Conservation (phyloP, 148 eudicot species). For the Silene conica region DNA sequence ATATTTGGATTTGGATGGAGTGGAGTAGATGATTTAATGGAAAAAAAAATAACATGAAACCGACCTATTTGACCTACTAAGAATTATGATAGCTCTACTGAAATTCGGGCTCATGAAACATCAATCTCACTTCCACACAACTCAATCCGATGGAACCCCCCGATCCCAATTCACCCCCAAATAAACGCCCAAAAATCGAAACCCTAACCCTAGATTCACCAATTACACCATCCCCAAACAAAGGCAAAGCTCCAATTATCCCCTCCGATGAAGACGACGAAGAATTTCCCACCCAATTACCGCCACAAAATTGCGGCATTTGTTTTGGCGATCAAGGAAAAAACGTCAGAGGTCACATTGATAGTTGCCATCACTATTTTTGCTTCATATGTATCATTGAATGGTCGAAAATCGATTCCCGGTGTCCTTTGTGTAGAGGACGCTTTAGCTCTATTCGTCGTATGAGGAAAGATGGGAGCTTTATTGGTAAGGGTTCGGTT, state of each 20-base stretch:
- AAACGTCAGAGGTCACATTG: conserved; percentile 57
- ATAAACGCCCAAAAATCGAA: conserved; percentile 49
- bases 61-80: too few relatives aligned
- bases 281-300: conserved; percentile 18
- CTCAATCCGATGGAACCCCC: conserved; percentile 24
- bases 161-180: conserved; percentile 31
- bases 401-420: conserved; percentile 84
- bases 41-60: too few relatives aligned
- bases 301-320: conserved; percentile 41
- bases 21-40: too few relatives aligned
- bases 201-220: conserved; percentile 19
- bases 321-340: conserved; percentile 45
- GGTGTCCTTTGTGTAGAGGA: conserved; percentile 75
- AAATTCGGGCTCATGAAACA: too few relatives aligned
- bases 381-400: conserved; percentile 89
- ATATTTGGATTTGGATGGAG: too few relatives aligned
- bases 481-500: conserved; percentile 46
- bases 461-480: conserved; percentile 43
- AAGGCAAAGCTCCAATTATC: conserved; percentile 38
- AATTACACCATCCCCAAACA: conserved; percentile 16
- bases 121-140: neutral
- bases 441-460: conserved; percentile 66
- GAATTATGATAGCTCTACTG: too few relatives aligned
- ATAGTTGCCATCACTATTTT: conserved; percentile 74
- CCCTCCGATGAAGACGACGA: conserved; percentile 8